Conservation (phyloP, 768 basidiomycete genomes). For the Suillus paluster region DNA sequence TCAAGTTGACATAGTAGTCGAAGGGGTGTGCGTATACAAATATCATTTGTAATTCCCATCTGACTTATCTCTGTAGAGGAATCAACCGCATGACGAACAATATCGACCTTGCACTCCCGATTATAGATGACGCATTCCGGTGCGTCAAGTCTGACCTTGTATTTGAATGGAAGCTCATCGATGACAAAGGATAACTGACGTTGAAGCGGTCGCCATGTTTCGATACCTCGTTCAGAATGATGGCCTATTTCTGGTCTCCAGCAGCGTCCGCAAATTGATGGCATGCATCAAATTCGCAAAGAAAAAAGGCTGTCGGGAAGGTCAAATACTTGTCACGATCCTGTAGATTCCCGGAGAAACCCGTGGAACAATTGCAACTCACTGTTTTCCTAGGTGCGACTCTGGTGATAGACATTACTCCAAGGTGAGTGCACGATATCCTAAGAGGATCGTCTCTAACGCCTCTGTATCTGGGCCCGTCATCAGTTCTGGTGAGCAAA, state of each 20-base stretch:
- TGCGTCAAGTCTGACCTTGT: conserved; percentile 29
- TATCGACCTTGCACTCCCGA: conserved; percentile 79
- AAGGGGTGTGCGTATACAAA: conserved; percentile 69
- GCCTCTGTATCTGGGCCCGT: neutral
- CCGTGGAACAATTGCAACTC: neutral
- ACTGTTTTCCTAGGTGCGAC: conserved; percentile 66
- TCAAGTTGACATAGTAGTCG: conserved; percentile 96
- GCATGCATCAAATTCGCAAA: conserved; percentile 83
- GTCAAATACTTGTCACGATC: conserved; percentile 83
- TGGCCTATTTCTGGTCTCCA: conserved; percentile 94
- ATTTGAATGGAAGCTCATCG: neutral
- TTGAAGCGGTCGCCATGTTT: conserved; percentile 95
- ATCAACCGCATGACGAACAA: conserved; percentile 94
- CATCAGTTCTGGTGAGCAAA: conserved; percentile 53
- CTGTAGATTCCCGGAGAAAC: conserved; percentile 52
- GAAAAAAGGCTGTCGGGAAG: conserved; percentile 67
- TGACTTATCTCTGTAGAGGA: conserved; percentile 53
- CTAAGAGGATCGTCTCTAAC: neutral
- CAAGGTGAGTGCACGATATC: conserved; percentile 50
- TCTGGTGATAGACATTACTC: conserved; percentile 92
- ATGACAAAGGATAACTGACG: conserved; percentile 76
- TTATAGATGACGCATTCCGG: conserved; percentile 92
- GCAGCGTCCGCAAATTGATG: conserved; percentile 95
- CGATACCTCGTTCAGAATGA: conserved; percentile 89
- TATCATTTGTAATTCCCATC: neutral